Evolutionary conservation across 2,329 filamentous ascomycete genomes (phyloP).

Genomic region (Emericellopsis atlantica): DNA sequence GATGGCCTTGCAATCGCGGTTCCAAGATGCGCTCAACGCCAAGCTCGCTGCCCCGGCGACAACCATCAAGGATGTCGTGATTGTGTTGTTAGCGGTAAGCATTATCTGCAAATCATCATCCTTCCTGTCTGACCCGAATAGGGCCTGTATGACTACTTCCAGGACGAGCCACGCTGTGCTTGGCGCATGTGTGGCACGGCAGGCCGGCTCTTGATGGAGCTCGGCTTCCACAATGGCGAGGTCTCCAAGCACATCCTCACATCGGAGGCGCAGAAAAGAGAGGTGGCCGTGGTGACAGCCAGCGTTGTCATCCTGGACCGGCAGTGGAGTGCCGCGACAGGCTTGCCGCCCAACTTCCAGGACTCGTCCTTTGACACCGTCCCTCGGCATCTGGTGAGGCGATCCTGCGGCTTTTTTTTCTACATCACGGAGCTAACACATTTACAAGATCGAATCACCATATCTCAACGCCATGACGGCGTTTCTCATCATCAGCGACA

Average conservation of each 20-base stretch:
- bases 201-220: slow-evolving; percentile 13
- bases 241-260: slow-evolving; percentile 7
- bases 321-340: slow-evolving; percentile 7
- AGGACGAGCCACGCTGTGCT: slow-evolving; percentile 9
- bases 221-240: slow-evolving; percentile 13
- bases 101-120: not conserved
- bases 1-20: not conserved
- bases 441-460: slow-evolving; percentile 1
- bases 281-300: slow-evolving; percentile 3
- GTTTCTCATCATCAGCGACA: slow-evolving; percentile 9
- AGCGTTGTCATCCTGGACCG: slow-evolving; percentile 7
- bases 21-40: slow-evolving; percentile 1
- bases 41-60: slow-evolving; percentile 2
- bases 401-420: not conserved
- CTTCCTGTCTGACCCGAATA: not conserved
- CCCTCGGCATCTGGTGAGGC: not conserved
- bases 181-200: slow-evolving; percentile 14
- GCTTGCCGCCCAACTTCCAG: slow-evolving; percentile 7
- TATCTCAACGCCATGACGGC: slow-evolving; percentile 8
- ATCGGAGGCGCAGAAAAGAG: slow-evolving; percentile 1
- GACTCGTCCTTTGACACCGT: slow-evolving; percentile 4
- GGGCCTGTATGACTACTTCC: slow-evolving; percentile 12
- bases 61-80: slow-evolving; percentile 2
- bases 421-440: not conserved
- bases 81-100: slow-evolving; percentile 1